phyloP scores from a whole-genome alignment of 192 early-diverging fungal genomes.

The Gonapodya prolifera region DNA sequence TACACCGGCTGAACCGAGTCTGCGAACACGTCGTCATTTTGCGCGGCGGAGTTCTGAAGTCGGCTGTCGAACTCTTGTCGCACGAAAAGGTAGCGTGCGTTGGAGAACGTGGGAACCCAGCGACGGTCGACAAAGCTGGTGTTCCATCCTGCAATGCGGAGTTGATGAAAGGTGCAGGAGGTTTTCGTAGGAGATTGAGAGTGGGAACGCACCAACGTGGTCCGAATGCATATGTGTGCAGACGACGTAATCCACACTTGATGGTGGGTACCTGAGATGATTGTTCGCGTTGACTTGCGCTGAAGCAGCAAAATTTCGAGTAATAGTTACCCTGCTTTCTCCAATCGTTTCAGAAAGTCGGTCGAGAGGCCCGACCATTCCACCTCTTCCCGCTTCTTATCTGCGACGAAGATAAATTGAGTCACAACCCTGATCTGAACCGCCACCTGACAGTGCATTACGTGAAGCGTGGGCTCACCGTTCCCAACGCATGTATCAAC shows the following conservation, averaged over 20 bases:
- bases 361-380: not conserved
- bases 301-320: too few species aligned
- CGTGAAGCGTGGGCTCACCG: not conserved
- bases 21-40: not conserved
- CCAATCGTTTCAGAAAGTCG: not conserved
- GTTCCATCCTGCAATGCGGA: not conserved
- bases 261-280: not conserved
- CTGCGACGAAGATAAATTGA: not conserved
- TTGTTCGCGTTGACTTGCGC: too few species aligned
- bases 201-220: not conserved
- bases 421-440: not conserved
- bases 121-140: not conserved
- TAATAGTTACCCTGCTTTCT: not conserved
- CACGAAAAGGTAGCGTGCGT: conserved; percentile 1
- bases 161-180: not conserved
- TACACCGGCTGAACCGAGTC: conserved; percentile 1
- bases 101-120: conserved; percentile 4
- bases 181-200: not conserved
- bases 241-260: not conserved
- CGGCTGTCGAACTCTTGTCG: not conserved
- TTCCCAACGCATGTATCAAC: conserved; percentile 2
- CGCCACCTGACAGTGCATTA: too few species aligned
- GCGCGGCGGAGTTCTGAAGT: not conserved
- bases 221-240: not conserved
- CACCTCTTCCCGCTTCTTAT: not conserved